phyloP scores from a whole-genome alignment of 2,329 filamentous ascomycete species.

The Scopulariopsis brevicaulis region DNA sequence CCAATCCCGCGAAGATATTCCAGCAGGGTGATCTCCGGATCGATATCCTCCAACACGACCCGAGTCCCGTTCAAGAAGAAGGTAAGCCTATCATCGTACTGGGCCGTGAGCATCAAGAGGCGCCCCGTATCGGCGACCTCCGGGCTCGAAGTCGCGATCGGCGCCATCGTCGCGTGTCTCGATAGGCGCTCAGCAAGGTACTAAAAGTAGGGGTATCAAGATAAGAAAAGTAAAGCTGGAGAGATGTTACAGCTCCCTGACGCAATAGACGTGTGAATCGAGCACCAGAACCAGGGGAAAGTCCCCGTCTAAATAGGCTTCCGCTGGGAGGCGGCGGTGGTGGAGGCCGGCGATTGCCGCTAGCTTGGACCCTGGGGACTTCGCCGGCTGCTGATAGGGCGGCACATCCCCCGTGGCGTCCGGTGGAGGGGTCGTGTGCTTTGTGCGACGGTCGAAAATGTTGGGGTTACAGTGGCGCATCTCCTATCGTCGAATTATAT shows the following conservation, averaged over 20 bases:
- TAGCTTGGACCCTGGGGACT: neutral
- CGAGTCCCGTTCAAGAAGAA: conserved; percentile 95
- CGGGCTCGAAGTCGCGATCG: conserved; percentile 1
- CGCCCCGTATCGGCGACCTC: neutral
- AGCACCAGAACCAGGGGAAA: neutral
- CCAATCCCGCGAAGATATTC: conserved; percentile 91
- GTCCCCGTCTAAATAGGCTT: neutral
- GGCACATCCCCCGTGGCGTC: neutral
- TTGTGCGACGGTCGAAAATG: neutral
- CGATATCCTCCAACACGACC: conserved; percentile 73
- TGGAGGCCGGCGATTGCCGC: conserved; percentile 4
- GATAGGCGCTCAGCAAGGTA: neutral
- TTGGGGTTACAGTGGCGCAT: neutral
- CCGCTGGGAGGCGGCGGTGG: neutral
- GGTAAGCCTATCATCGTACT: conserved; percentile 76
- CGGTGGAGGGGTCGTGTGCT: neutral
- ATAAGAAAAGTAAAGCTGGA: neutral
- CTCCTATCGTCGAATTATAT: neutral
- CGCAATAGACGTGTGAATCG: neutral
- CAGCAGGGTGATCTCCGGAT: conserved; percentile 83
- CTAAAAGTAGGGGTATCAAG: neutral
- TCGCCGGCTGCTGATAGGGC: neutral
- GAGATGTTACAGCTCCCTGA: neutral
- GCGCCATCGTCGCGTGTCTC: neutral
- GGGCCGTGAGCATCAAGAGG: conserved; percentile 45